Base-by-base conservation (phyloP, 73 alveolate genomes). In the Tetrahymena malaccensis region DNA sequence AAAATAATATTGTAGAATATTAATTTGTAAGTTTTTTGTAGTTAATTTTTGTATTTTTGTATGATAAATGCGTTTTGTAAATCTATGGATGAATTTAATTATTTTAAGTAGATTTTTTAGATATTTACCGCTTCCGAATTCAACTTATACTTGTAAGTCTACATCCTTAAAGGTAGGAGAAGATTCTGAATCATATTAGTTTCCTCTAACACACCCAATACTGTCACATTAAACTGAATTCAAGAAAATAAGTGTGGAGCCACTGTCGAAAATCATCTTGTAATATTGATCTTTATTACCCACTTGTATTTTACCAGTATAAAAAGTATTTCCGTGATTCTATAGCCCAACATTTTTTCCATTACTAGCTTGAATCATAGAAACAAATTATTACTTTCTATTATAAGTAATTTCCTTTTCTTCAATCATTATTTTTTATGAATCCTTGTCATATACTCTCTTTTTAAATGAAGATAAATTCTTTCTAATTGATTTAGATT, bases 201-300 rank as follows among this genome's bases (percentile, higher is more conserved):
- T 94, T 43, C 93, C 44, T 94, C 85, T 94, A 4, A 35, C 21
- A 27, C 96, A 94, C n/a, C 96, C 96, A 13, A 94, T 94, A 43
- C 85, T 85, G 33, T 94, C 85, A 19, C 96, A 94, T 44, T 94
- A 27, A 55, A 55, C 96, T 43, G 96, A 94, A 4, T 70, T 85
- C 43, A 94, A 35, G 55, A 70, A 94, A 43, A 55, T 40, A 12
- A 94, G 85, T 8, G 96, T 85, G 25, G 96, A 94, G 2, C 96
- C 96, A 94, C 93, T 94, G 34, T 94, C 96, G 50, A 94, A 94
- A 13, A 94, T 94, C 85, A 94, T 55, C 89, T 70, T 70, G 8
- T 70, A 70, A 31, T 22, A 70, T 70, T 70, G 89, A 70, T 70
- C 17, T 70, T 17, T 70, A 22, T 70, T n/a, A 70, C 89, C 89